Evolutionary conservation across 306 rosid species (phyloP).

Genomic region (Cucurbita argyrosperma): DNA sequence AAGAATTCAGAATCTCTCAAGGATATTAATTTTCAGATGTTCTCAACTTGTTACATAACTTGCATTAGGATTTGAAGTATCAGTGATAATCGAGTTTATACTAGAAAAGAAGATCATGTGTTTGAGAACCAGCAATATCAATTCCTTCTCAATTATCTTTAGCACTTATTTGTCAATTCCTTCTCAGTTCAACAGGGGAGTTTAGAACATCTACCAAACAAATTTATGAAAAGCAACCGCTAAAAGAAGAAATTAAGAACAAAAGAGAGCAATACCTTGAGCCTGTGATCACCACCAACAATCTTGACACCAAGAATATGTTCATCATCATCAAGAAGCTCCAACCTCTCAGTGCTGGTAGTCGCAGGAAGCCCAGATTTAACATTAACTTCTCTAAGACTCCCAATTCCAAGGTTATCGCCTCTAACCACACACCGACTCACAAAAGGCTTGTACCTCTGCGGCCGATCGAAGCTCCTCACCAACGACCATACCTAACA

Average conservation of each 20-base stretch:
- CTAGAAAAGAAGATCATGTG: not conserved
- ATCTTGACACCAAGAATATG: constrained; percentile 54
- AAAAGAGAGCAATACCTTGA: constrained; percentile 23
- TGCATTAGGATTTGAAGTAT: not conserved
- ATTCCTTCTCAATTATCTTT: not conserved
- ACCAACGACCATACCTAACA: constrained; percentile 65
- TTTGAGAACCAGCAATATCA: not conserved
- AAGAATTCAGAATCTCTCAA: not conserved
- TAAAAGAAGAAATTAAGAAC: not conserved
- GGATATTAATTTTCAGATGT: not conserved
- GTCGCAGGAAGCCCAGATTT: constrained; percentile 79
- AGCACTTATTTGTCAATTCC: no score
- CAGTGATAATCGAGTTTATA: not conserved
- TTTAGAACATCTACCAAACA: not conserved
- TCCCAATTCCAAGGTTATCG: constrained; percentile 46
- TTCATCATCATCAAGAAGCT: constrained; percentile 55
- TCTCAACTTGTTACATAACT: not conserved
- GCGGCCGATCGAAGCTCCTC: constrained; percentile 69
- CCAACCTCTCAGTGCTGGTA: constrained; percentile 65
- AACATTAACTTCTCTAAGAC: constrained; percentile 66
- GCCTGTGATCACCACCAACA: constrained; percentile 74
- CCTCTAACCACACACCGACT: constrained; percentile 55
- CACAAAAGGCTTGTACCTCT: constrained; percentile 56
- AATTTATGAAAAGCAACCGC: not conserved
- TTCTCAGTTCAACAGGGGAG: not conserved